These are phyloP conservation scores for Stygiomarasmius scandens DNA, from an alignment of 1,284 basidiomycete genomes.

Conservation along the genomic window DNA sequence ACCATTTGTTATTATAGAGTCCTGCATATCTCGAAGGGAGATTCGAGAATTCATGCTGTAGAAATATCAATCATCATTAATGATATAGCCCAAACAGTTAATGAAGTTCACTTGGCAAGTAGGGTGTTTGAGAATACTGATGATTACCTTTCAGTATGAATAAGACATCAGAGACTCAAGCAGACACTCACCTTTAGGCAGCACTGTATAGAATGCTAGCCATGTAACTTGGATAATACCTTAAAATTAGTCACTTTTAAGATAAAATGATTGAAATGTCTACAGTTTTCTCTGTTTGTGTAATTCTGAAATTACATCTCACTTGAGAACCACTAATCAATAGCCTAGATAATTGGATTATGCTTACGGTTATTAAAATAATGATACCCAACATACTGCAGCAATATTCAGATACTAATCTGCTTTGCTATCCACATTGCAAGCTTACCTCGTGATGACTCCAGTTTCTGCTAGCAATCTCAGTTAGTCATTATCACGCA, in stretches of 20 bases:
- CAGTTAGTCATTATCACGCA: background rate
- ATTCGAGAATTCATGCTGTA: conserved; percentile 6
- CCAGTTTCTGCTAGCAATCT: conserved; percentile 3
- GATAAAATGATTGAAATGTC: background rate
- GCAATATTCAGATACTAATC: no score
- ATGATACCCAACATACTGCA: conserved; percentile 4
- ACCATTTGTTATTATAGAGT: background rate
- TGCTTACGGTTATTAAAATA: conserved; percentile 1
- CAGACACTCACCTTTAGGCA: conserved; percentile 3
- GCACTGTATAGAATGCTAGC: conserved; percentile 6
- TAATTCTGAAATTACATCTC: background rate
- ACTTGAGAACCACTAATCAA: background rate
- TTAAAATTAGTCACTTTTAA: background rate
- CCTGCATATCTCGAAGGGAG: background rate
- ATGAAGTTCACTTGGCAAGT: conserved; percentile 1
- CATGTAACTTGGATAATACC: conserved; percentile 1
- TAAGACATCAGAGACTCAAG: background rate
- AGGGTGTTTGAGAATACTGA: conserved; percentile 8
- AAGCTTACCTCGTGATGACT: conserved; percentile 1
- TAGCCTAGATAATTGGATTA: no score
- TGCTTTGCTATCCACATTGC: no score
- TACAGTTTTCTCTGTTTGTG: conserved; percentile 6
- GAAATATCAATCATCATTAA: no score
- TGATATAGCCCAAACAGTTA: background rate
- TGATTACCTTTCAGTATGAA: background rate